phyloP scores from a whole-genome alignment of 2,329 filamentous ascomycete species.

The Coleophoma crateriformis region DNA sequence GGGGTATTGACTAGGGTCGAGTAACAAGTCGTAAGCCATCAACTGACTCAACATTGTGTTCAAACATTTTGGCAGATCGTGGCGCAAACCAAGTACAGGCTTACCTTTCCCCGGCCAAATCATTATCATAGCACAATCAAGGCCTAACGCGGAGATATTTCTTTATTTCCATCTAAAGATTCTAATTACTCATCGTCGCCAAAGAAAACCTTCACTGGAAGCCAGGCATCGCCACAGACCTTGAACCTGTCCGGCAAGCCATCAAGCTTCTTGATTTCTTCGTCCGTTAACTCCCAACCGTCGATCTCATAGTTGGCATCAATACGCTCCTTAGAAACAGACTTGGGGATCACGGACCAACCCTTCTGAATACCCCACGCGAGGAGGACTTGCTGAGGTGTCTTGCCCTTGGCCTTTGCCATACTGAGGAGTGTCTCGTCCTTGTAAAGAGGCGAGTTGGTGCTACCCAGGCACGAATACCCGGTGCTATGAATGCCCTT shows the following conservation, averaged over 20 bases:
- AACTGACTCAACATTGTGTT: too few species aligned
- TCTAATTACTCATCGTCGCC: constrained; percentile 66
- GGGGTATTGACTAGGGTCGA: too few species aligned
- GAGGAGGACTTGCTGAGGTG: constrained; percentile 70
- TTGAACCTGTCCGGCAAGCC: constrained; percentile 59
- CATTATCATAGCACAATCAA: too few species aligned
- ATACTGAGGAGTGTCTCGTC: constrained; percentile 57
- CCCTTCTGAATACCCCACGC: constrained; percentile 78
- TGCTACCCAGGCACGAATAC: constrained; percentile 70
- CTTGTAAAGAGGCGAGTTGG: constrained; percentile 64
- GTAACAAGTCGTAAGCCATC: too few species aligned
- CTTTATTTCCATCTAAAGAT: background rate
- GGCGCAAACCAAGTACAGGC: too few species aligned
- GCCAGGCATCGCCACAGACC: constrained; percentile 70
- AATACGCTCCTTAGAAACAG: constrained; percentile 67
- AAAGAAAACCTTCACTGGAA: constrained; percentile 77
- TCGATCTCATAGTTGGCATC: constrained; percentile 71
- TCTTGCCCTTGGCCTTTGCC: constrained; percentile 61
- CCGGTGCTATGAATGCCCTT: constrained; percentile 73
- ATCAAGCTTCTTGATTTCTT: constrained; percentile 62
- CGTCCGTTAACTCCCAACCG: constrained; percentile 66
- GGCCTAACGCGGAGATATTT: too few species aligned
- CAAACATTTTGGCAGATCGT: too few species aligned
- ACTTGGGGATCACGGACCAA: constrained; percentile 83
- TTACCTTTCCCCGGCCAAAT: too few species aligned